A percentile compares a stretch with the other conserved stretches of the same genome.
phyloP scores from a whole-genome alignment of 345 rosid genomes.

The Corchorus capsularis region DNA sequence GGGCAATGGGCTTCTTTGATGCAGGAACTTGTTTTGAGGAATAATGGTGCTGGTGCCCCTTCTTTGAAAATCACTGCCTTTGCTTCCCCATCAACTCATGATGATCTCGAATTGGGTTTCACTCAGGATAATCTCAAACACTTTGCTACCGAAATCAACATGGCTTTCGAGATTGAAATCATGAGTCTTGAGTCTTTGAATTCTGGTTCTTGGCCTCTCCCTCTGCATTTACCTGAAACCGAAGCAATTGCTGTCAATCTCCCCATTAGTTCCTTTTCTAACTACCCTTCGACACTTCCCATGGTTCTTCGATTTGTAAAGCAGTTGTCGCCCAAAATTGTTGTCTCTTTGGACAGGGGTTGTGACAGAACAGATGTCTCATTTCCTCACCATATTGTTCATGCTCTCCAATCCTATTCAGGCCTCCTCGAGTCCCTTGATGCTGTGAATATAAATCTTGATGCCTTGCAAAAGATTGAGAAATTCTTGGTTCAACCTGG shows the following conservation, averaged over 20 bases:
- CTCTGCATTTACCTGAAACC: constrained; percentile 31
- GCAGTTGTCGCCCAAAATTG: constrained; percentile 75
- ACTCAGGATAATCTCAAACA: constrained; percentile 68
- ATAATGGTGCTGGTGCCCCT: constrained; percentile 41
- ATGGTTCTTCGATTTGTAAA: constrained; percentile 65
- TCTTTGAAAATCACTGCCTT: constrained; percentile 72
- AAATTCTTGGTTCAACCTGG: constrained; percentile 70
- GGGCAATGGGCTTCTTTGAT: constrained; percentile 94
- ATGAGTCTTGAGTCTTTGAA: constrained; percentile 53
- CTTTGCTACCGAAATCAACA: constrained; percentile 72
- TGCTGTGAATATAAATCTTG: constrained; percentile 68
- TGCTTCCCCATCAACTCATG: constrained; percentile 54
- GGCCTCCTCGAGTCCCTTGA: constrained; percentile 81
- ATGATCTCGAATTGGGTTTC: constrained; percentile 67
- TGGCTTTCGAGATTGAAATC: constrained; percentile 70
- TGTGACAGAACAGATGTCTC: constrained; percentile 78
- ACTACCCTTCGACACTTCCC: constrained; percentile 56
- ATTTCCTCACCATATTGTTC: constrained; percentile 71
- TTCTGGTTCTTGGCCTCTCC: constrained; percentile 50
- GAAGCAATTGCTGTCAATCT: constrained; percentile 79
- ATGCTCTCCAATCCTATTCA: constrained; percentile 64
- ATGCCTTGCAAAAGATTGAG: constrained; percentile 81
- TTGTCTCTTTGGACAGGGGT: constrained; percentile 80
- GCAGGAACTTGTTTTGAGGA: constrained; percentile 79
- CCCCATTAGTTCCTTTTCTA: constrained; percentile 58